phyloP scores from a whole-genome alignment of 2,329 filamentous ascomycete genomes.

The Daldinia sp. region DNA sequence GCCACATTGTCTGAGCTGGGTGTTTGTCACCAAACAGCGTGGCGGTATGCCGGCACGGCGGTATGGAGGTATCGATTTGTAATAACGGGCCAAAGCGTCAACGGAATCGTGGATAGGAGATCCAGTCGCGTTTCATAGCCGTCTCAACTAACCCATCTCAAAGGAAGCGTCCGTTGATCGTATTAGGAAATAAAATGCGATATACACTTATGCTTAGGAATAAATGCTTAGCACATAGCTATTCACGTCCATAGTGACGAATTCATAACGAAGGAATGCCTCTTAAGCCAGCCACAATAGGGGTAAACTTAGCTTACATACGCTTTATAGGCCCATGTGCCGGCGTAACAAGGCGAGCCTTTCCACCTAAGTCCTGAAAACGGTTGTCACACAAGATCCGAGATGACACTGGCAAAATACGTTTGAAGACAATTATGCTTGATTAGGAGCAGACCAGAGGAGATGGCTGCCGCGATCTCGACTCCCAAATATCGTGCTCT shows the following conservation, averaged over 20 bases:
- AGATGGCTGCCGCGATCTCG: conserved; percentile 28
- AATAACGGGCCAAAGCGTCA: conserved; percentile 30
- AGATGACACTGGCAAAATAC: conserved; percentile 16
- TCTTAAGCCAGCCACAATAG: background rate
- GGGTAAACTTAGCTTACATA: conserved; percentile 14
- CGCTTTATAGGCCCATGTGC: background rate
- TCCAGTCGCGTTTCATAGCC: conserved; percentile 40
- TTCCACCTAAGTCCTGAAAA: conserved; percentile 16
- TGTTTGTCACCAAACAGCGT: background rate
- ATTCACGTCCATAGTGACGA: background rate
- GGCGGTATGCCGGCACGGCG: background rate
- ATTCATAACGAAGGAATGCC: background rate
- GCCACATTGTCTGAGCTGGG: background rate
- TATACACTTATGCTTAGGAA: background rate
- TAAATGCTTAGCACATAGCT: conserved; percentile 4
- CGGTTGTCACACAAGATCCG: conserved; percentile 27
- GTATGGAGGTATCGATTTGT: conserved; percentile 21
- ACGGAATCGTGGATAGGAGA: conserved; percentile 9
- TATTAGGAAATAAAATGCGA: conserved; percentile 13
- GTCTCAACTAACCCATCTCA: conserved; percentile 35
- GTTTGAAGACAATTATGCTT: conserved; percentile 38
- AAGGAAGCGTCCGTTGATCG: conserved; percentile 7
- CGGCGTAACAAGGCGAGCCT: conserved; percentile 19
- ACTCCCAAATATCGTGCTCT: conserved; percentile 33
- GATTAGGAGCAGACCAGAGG: conserved; percentile 33